Evolutionary conservation across 768 basidiomycete species (phyloP).

Genomic region (Naematelia aurantialba): DNA sequence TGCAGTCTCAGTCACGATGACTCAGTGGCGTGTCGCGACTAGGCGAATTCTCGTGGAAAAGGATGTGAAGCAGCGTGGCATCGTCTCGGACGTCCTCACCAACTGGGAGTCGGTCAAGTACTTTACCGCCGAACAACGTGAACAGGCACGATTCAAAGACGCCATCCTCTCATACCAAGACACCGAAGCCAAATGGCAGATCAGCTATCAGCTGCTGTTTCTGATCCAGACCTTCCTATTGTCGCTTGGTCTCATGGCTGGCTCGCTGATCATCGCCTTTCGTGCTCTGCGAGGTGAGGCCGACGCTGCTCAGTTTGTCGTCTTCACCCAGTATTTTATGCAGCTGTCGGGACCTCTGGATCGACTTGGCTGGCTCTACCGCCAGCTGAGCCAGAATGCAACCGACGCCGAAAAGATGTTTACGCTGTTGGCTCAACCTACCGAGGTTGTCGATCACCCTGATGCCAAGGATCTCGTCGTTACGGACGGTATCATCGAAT

Average conservation of each 20-base stretch:
- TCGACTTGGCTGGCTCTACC: conserved; percentile 73
- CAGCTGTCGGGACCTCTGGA: conserved; percentile 73
- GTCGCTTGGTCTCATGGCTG: conserved; percentile 70
- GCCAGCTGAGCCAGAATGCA: conserved; percentile 59
- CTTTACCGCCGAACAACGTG: conserved; percentile 80
- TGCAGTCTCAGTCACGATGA: conserved; percentile 55
- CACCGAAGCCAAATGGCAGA: conserved; percentile 68
- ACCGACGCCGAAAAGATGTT: conserved; percentile 79
- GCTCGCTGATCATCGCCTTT: conserved; percentile 71
- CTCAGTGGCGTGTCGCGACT: conserved; percentile 69
- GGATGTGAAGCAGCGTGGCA: conserved; percentile 74
- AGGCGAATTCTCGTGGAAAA: conserved; percentile 75
- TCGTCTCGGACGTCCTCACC: conserved; percentile 53
- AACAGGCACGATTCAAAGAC: conserved; percentile 65
- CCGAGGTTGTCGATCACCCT: conserved; percentile 76
- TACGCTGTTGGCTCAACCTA: conserved; percentile 72
- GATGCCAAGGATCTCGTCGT: conserved; percentile 70
- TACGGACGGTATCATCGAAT: conserved; percentile 75
- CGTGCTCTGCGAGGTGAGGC: conserved; percentile 61
- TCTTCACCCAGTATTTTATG: conserved; percentile 76
- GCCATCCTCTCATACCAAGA: conserved; percentile 71
- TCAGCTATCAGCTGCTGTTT: conserved; percentile 71
- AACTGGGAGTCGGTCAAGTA: conserved; percentile 68
- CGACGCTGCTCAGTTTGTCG: conserved; percentile 63
- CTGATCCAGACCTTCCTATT: conserved; percentile 56